These are phyloP conservation scores for Graphiopsis chlorocephala DNA, from an alignment of 2,329 filamentous ascomycete genomes.

Conservation along the genomic window DNA sequence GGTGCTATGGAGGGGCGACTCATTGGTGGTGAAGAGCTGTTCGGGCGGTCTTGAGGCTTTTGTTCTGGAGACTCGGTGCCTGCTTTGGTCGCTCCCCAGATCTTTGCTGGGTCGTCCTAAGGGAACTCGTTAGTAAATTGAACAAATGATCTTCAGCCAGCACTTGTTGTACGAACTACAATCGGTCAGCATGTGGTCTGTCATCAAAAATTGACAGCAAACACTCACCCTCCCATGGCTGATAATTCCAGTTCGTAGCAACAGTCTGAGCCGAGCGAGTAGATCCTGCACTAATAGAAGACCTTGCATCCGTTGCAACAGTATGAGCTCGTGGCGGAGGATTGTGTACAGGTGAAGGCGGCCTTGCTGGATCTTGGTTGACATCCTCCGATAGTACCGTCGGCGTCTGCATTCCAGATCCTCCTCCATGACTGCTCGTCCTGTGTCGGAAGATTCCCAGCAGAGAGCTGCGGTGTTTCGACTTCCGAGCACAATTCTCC, in stretches of 20 bases:
- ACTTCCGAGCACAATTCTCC: slow-evolving; percentile 19
- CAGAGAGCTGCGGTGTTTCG: slow-evolving; percentile 27
- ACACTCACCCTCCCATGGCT: slow-evolving; percentile 14
- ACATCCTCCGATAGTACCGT: neutral
- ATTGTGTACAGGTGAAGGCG: neutral
- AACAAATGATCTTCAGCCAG: neutral
- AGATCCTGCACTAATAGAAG: slow-evolving; percentile 7
- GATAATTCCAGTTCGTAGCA: slow-evolving; percentile 3
- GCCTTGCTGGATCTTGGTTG: neutral
- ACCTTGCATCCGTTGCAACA: slow-evolving; percentile 7
- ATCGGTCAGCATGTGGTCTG: neutral
- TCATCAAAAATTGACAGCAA: neutral
- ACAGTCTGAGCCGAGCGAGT: neutral
- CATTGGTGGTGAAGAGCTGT: neutral
- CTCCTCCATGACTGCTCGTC: slow-evolving; percentile 9
- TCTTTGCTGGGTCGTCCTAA: slow-evolving; percentile 27
- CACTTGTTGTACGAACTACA: neutral
- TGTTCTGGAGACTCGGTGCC: slow-evolving; percentile 18
- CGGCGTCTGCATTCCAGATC: slow-evolving; percentile 8
- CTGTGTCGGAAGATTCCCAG: slow-evolving; percentile 28
- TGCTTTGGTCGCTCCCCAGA: slow-evolving; percentile 27
- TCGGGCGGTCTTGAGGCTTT: neutral
- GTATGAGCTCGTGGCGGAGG: slow-evolving; percentile 1
- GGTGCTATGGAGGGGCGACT: neutral
- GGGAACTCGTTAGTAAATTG: neutral